A percentile compares a stretch with the other conserved stretches of the same genome.
phyloP scores from a whole-genome alignment of 1,284 basidiomycete genomes.

The Trichosporon ovoides region DNA sequence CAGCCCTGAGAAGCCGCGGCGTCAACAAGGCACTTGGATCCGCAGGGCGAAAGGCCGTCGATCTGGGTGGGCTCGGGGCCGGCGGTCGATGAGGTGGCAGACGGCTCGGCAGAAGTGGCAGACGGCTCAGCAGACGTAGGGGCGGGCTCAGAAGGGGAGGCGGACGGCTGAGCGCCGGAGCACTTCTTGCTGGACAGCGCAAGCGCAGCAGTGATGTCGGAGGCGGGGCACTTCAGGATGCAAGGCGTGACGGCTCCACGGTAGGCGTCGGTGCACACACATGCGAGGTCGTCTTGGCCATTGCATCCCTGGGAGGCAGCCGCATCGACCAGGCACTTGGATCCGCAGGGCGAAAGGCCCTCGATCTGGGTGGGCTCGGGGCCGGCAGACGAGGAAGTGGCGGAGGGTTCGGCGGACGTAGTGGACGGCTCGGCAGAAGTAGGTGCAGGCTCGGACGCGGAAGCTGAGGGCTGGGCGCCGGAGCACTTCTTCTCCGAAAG shows the following conservation, averaged over 20 bases:
- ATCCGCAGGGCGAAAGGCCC: background rate
- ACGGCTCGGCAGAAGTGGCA: background rate
- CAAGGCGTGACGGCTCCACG: background rate
- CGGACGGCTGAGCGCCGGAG: background rate
- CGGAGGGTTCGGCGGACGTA: background rate
- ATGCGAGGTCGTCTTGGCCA: conserved; percentile 5
- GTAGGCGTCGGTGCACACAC: conserved; percentile 3
- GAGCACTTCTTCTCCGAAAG: conserved; percentile 3
- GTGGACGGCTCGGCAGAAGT: background rate
- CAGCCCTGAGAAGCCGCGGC: background rate
- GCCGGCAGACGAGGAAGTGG: background rate
- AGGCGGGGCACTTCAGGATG: background rate
- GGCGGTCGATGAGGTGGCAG: background rate
- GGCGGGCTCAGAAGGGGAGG: background rate
- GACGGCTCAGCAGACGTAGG: background rate
- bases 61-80: background rate
- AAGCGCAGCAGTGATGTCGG: conserved; percentile 6
- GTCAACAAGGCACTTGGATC: background rate
- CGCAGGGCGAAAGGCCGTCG: background rate
- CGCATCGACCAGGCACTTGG: background rate
- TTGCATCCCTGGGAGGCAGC: background rate
- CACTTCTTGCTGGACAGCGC: conserved; percentile 4
- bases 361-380: background rate
- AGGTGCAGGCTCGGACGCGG: background rate
- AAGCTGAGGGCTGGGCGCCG: background rate